Percentiles rank a stretch among this genome's conserved stretches.
Conservation (phyloP, 805 yeast genomes). For the Komagataella populi region DNA sequence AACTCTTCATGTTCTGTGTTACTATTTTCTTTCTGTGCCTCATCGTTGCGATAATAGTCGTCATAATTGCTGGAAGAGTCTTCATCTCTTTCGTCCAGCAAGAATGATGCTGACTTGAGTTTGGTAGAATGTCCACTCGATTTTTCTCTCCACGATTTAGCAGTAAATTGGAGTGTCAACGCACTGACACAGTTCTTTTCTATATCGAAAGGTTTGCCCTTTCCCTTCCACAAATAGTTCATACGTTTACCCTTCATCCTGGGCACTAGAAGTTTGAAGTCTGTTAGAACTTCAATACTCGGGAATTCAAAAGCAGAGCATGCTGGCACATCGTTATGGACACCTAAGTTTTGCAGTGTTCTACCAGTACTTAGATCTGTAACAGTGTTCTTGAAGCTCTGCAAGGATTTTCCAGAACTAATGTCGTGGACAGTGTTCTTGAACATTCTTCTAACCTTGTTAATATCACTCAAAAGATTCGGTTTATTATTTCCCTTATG, state of each 20-base stretch:
- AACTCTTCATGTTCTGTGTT: not conserved
- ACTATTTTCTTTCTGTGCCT: not conserved
- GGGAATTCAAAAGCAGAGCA: conserved; percentile 1
- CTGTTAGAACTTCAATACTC: conserved; percentile 3
- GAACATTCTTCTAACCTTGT: conserved; percentile 19
- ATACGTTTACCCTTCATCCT: conserved; percentile 16
- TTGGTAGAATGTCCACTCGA: not conserved
- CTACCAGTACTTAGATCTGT: conserved; percentile 5
- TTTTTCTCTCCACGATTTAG: not conserved
- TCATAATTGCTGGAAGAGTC: not conserved
- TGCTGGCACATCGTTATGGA: not conserved
- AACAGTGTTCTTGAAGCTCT: conserved; percentile 12
- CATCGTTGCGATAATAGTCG: not conserved
- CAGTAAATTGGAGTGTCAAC: not conserved
- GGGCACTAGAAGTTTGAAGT: conserved; percentile 11
- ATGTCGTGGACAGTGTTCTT: conserved; percentile 22
- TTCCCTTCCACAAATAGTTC: conserved; percentile 34
- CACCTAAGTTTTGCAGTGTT: not conserved
- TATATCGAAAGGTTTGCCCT: conserved; percentile 26
- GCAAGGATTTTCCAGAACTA: conserved; percentile 20
- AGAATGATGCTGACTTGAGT: not conserved
- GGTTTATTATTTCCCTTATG: conserved; percentile 17
- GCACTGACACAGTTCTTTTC: conserved; percentile 8
- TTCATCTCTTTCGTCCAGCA: not conserved
- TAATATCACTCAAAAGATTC: conserved; percentile 18